Base-by-base conservation (phyloP, 2,329 filamentous ascomycete genomes). In the Geosmithia flava region DNA sequence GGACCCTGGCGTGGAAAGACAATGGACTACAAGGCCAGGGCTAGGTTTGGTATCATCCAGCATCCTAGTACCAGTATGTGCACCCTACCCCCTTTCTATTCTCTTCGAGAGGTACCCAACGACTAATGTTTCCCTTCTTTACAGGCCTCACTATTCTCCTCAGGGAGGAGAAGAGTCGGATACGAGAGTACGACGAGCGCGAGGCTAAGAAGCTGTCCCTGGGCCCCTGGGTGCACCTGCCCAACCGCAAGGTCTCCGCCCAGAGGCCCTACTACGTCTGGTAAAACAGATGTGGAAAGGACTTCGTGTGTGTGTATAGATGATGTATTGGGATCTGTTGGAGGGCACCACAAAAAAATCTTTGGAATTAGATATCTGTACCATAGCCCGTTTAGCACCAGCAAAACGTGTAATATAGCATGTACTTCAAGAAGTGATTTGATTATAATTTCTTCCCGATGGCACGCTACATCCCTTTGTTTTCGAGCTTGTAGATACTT, bases 191-290 rank as follows among this genome's bases (percentile, higher is more conserved):
- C 59, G 74, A 87, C 49, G 89, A 96, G 59, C 80, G 82, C 50
- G 75, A 87, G 61, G 81, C 81, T 55, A 91, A 87, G 71, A 76
- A 85, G 63, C 73, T 77, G 48, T 81, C 81, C 59, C 77, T 81
- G 52, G 86, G 87, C 53, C 80, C 91, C 16, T 96, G 91, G 91
- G 78, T 85, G 13, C 87, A 90, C 57, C 70, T 97, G 47, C 91
- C 91, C 7, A 87, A 96, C 64, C 80, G 90, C 52, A 86, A 85
- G 7, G 75, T 98, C 48, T 83, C 83, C 52, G 82, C 82, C 37
- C 90, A 96, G 70, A 78, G 86, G 56, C 91, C 88, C 61, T 94
- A 93, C 65, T 94, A 94, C 67, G 80, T 85, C 52, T 98, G 91
- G 91, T 97, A 83, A 56, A 58, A 17, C 15, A 16, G 20, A 44